A percentile compares a stretch with the other conserved stretches of the same genome.
Conservation (phyloP, 2,329 filamentous ascomycete species). For the Botrytis byssoidea region DNA sequence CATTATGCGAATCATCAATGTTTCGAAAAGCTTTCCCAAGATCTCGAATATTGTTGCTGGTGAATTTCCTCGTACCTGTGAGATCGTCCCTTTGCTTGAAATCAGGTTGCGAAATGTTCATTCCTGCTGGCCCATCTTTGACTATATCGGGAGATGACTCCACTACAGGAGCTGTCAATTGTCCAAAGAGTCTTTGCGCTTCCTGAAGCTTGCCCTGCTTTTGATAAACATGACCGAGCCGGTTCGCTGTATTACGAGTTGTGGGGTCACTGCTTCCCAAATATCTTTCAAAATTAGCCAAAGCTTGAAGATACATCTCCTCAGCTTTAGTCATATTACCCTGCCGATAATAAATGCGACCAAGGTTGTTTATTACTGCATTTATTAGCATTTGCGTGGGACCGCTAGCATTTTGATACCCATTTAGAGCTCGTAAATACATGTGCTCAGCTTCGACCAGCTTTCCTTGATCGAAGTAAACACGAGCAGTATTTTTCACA, state of each 20-base stretch:
- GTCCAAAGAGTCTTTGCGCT: slow-evolving; percentile 1
- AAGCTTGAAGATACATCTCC: slow-evolving; percentile 36
- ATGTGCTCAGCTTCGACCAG: slow-evolving; percentile 28
- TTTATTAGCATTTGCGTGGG: slow-evolving; percentile 21
- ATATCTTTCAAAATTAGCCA: slow-evolving; percentile 31
- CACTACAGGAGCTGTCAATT: not conserved
- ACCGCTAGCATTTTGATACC: slow-evolving; percentile 20
- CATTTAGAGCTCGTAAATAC: slow-evolving; percentile 23
- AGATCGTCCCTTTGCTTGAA: not conserved
- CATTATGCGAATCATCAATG: not conserved
- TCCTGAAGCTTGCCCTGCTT: slow-evolving; percentile 18
- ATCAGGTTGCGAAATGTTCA: too few species aligned
- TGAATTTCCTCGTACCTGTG: not conserved
- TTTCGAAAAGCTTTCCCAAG: not conserved
- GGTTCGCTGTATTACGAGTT: slow-evolving; percentile 22
- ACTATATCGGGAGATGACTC: not conserved
- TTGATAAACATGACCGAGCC: slow-evolving; percentile 20
- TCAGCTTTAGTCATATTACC: slow-evolving; percentile 26
- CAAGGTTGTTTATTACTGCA: slow-evolving; percentile 20
- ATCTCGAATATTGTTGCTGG: not conserved
- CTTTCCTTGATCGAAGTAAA: slow-evolving; percentile 24
- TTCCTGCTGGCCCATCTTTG: not conserved
- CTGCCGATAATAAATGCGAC: slow-evolving; percentile 19
- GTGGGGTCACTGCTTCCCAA: slow-evolving; percentile 18
- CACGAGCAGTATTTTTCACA: slow-evolving; percentile 20